A percentile compares a stretch with the other conserved stretches of the same genome.
These are phyloP conservation scores for Tuber magnatum DNA, from an alignment of 495 filamentous ascomycete species.

Conservation along the genomic window DNA sequence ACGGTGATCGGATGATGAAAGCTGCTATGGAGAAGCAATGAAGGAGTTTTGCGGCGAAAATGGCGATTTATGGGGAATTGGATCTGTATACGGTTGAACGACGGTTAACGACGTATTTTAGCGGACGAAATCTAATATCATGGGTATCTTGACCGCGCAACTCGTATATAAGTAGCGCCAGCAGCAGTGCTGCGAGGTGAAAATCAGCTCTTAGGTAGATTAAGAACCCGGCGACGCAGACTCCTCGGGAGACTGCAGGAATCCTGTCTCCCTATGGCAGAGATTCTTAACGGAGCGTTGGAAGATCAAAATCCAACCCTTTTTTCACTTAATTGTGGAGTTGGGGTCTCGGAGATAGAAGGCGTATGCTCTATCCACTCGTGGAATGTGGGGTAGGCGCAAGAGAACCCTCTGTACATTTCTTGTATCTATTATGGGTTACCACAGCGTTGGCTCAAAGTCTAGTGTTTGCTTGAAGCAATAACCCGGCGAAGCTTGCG, in stretches of 20 bases:
- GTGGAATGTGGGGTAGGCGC: slow-evolving; percentile 31
- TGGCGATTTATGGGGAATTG: not conserved
- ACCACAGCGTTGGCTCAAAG: not conserved
- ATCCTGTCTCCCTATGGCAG: slow-evolving; percentile 45
- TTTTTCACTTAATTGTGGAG: slow-evolving; percentile 14
- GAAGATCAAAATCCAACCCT: slow-evolving; percentile 26
- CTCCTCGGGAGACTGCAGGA: slow-evolving; percentile 58
- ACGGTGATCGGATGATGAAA: slow-evolving; percentile 82
- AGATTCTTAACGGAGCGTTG: slow-evolving; percentile 39
- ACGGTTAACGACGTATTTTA: not conserved
- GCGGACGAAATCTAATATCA: not conserved
- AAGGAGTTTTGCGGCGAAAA: not conserved
- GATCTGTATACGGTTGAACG: not conserved
- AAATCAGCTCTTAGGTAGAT: slow-evolving; percentile 9
- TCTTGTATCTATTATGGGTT: not conserved
- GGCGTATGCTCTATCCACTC: slow-evolving; percentile 34
- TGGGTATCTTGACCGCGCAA: not conserved
- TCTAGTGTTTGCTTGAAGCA: not conserved
- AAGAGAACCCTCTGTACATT: slow-evolving; percentile 42
- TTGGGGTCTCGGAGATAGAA: slow-evolving; percentile 41
- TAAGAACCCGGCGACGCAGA: slow-evolving; percentile 58
- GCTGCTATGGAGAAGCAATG: slow-evolving; percentile 53
- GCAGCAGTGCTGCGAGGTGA: slow-evolving; percentile 6
- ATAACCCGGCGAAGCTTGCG: not conserved
- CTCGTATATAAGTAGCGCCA: slow-evolving; percentile 5